Conservation (phyloP, 192 early-diverging fungal genomes). For the Paraglomus brasilianum region DNA sequence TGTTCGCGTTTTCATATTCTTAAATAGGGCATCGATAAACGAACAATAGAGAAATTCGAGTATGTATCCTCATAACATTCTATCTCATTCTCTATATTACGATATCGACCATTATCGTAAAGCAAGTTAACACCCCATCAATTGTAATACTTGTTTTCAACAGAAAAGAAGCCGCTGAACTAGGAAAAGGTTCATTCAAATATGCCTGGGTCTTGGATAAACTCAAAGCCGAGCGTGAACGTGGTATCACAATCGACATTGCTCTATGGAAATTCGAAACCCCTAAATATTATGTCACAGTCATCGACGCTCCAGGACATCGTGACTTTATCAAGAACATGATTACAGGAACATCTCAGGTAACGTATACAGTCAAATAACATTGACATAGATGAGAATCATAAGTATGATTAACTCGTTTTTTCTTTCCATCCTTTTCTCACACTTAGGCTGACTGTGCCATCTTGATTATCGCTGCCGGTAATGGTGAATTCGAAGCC, state of each 20-base stretch:
- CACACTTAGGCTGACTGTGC: conserved; percentile 81
- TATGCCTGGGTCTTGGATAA: conserved; percentile 99
- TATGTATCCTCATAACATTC: background rate
- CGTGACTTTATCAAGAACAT: conserved; percentile 99
- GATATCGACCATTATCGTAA: too few relatives aligned
- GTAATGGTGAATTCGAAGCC: conserved; percentile 88
- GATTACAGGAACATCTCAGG: conserved; percentile 98
- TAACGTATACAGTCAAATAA: background rate
- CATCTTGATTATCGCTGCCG: conserved; percentile 92
- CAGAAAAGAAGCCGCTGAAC: conserved; percentile 93
- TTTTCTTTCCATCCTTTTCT: background rate
- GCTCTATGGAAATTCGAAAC: conserved; percentile 98
- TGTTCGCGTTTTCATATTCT: background rate
- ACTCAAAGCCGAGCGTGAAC: conserved; percentile 99
- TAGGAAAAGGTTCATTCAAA: conserved; percentile 99
- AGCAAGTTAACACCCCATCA: too few relatives aligned
- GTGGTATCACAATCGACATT: conserved; percentile 99
- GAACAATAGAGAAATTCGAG: conserved; percentile 93
- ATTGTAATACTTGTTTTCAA: background rate
- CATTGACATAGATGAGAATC: background rate
- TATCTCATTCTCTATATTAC: too few relatives aligned
- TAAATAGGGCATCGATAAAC: conserved; percentile 80
- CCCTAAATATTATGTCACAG: conserved; percentile 94
- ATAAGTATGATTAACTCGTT: background rate
- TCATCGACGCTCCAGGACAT: conserved; percentile 99